Conservation (phyloP, 2,329 filamentous ascomycete species). For the Colletotrichum liriopes region DNA sequence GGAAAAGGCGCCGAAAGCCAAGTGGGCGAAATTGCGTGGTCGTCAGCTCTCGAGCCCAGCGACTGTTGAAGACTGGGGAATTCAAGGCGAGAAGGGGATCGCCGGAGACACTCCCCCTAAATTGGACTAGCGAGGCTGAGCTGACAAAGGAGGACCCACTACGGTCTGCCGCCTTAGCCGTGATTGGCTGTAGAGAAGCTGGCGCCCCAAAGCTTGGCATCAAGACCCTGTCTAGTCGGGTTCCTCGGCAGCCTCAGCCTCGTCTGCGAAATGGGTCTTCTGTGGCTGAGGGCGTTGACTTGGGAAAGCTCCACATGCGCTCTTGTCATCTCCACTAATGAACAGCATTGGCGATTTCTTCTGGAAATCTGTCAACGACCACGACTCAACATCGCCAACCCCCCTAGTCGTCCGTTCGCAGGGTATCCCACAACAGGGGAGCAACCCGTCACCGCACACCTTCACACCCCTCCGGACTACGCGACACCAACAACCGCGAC, state of each 20-base stretch:
- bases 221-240: slow-evolving; percentile 19
- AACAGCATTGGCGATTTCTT: slow-evolving; percentile 29
- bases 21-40: slow-evolving; percentile 41
- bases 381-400: slow-evolving; percentile 30
- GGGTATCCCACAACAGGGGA: slow-evolving; percentile 14
- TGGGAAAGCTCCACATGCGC: slow-evolving; percentile 10
- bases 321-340: slow-evolving; percentile 25
- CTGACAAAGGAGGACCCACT: slow-evolving; percentile 34
- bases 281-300: slow-evolving; percentile 26
- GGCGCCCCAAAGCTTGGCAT: slow-evolving; percentile 41
- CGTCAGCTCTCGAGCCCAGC: slow-evolving; percentile 37
- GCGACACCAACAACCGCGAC: neutral
- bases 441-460: neutral
- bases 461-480: neutral
- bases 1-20: slow-evolving; percentile 32
- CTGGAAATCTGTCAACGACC: slow-evolving; percentile 43
- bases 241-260: slow-evolving; percentile 31
- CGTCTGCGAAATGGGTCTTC: neutral
- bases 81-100: slow-evolving; percentile 31
- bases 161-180: slow-evolving; percentile 29
- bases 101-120: slow-evolving; percentile 36
- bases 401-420: slow-evolving; percentile 30
- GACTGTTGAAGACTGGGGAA: slow-evolving; percentile 32
- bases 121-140: slow-evolving; percentile 42
- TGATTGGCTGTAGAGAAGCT: slow-evolving; percentile 14